phyloP scores from a whole-genome alignment of 2,329 filamentous ascomycete genomes.

The Alternaria arbusti region DNA sequence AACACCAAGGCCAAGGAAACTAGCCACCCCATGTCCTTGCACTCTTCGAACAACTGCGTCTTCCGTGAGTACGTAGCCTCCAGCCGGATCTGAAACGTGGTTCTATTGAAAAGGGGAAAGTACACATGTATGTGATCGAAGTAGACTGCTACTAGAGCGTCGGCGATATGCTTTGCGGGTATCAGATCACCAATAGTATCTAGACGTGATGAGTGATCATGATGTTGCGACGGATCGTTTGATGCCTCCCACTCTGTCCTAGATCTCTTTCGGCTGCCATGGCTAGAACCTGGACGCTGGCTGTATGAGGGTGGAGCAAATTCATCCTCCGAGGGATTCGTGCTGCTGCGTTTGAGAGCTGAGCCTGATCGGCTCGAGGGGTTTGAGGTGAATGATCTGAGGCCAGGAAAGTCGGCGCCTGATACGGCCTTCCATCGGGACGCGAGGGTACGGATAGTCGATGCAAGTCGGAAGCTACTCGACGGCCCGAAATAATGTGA shows the following conservation, averaged over 20 bases:
- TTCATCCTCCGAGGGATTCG: conserved; percentile 28
- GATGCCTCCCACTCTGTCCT: conserved; percentile 22
- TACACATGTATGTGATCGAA: conserved; percentile 50
- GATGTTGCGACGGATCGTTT: conserved; percentile 14
- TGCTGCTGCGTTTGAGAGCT: conserved; percentile 17
- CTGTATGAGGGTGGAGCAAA: conserved; percentile 13
- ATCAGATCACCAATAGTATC: conserved; percentile 35
- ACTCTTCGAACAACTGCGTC: conserved; percentile 26
- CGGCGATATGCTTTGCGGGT: conserved; percentile 46
- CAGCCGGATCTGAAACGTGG: conserved; percentile 49
- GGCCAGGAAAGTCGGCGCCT: conserved; percentile 12
- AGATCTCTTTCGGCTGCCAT: conserved; percentile 24
- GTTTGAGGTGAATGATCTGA: conserved; percentile 13
- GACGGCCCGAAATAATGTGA: conserved; percentile 40
- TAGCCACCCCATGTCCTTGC: conserved; percentile 52
- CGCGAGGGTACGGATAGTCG: conserved; percentile 26
- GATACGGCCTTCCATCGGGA: conserved; percentile 29
- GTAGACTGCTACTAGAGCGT: conserved; percentile 49
- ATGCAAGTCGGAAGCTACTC: conserved; percentile 33
- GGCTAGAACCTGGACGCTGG: conserved; percentile 5
- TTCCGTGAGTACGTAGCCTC: conserved; percentile 47
- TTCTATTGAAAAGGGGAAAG: conserved; percentile 50
- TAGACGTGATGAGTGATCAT: neutral
- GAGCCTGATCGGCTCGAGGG: conserved; percentile 5
- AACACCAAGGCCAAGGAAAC: conserved; percentile 52